phyloP scores from a whole-genome alignment of 352 stramenopile genomes.

The Globisporangium acanthophoron region DNA sequence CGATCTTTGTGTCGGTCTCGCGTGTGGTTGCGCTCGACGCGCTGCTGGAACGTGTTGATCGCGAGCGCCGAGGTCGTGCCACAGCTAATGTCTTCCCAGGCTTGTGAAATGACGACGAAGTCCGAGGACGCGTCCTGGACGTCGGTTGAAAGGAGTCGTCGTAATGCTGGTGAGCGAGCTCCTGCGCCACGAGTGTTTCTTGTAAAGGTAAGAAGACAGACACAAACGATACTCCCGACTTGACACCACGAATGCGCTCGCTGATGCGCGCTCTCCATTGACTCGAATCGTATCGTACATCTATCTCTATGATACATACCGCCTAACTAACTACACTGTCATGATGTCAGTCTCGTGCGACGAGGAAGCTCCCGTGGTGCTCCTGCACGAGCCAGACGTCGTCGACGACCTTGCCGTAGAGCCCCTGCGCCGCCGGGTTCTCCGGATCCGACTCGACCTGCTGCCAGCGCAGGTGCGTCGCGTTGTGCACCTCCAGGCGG shows the following conservation, averaged over 20 bases:
- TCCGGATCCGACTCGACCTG: constrained; percentile 79
- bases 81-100: constrained; percentile 26
- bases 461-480: constrained; percentile 86
- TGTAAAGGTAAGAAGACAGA: no score
- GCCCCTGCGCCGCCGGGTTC: constrained; percentile 61
- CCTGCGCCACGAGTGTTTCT: no score
- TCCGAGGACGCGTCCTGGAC: no score
- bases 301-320: neutral
- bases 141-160: neutral
- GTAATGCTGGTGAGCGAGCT: neutral
- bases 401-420: constrained; percentile 82
- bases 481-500: constrained; percentile 78
- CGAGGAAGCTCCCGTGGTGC: constrained; percentile 79
- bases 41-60: constrained; percentile 14
- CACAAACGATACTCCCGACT: no score
- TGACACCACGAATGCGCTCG: no score
- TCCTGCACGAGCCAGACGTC: constrained; percentile 89
- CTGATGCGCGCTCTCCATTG: no score
- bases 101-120: neutral
- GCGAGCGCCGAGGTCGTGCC: constrained; percentile 10
- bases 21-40: constrained; percentile 10
- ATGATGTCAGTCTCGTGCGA: neutral
- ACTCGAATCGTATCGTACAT: no score
- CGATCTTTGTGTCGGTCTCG: constrained; percentile 1
- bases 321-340: neutral